phyloP scores from a whole-genome alignment of 805 yeast species.

The Yamadazyma olivae region DNA sequence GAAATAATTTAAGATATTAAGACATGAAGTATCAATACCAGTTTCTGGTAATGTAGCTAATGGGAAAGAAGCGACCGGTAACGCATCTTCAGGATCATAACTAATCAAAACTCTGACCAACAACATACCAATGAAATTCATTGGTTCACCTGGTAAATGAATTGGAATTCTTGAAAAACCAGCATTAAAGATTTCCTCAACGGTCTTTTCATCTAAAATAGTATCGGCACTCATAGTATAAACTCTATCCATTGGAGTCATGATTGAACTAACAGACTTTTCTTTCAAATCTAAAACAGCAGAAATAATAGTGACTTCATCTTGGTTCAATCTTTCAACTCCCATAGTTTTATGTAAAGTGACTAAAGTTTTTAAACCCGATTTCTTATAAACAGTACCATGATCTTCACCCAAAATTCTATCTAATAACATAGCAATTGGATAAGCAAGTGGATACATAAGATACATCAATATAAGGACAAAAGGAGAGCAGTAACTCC shows the following conservation, averaged over 20 bases:
- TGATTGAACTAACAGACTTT: slow-evolving; percentile 77
- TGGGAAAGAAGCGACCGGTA: slow-evolving; percentile 91
- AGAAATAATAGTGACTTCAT: slow-evolving; percentile 92
- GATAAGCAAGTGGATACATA: slow-evolving; percentile 91
- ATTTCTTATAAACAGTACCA: slow-evolving; percentile 89
- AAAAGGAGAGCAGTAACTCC: slow-evolving; percentile 87
- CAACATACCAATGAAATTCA: slow-evolving; percentile 92
- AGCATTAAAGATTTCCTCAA: slow-evolving; percentile 86
- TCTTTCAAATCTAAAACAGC: slow-evolving; percentile 94
- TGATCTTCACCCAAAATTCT: slow-evolving; percentile 89
- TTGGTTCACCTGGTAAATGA: slow-evolving; percentile 83
- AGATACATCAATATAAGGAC: slow-evolving; percentile 80
- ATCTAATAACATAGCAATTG: slow-evolving; percentile 80
- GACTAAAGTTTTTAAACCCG: slow-evolving; percentile 90
- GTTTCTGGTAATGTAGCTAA: slow-evolving; percentile 96
- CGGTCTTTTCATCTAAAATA: slow-evolving; percentile 76
- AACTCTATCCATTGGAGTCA: slow-evolving; percentile 93
- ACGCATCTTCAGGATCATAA: slow-evolving; percentile 94
- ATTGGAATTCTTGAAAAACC: slow-evolving; percentile 96
- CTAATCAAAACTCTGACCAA: slow-evolving; percentile 88
- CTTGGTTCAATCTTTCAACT: slow-evolving; percentile 86
- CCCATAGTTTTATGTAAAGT: slow-evolving; percentile 94
- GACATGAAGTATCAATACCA: slow-evolving; percentile 83
- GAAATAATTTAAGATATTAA: slow-evolving; percentile 90
- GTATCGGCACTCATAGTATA: slow-evolving; percentile 84